These are phyloP conservation scores for Knoxdaviesia proteae DNA, from an alignment of 2,329 filamentous ascomycete species.

Conservation along the genomic window DNA sequence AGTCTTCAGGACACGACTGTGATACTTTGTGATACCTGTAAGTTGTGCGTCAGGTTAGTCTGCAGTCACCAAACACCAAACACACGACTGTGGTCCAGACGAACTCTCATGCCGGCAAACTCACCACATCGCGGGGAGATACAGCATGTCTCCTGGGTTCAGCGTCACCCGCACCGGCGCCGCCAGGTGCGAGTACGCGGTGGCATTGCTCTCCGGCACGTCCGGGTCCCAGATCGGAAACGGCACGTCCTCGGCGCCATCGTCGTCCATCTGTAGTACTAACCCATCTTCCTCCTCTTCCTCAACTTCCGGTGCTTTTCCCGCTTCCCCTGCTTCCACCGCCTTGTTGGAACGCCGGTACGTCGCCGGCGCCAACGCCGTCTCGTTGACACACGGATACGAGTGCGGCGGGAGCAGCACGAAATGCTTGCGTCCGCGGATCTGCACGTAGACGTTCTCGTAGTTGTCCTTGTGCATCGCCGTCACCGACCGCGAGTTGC, in stretches of 20 bases:
- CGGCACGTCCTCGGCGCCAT: conserved; percentile 24
- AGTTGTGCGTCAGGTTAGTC: not conserved
- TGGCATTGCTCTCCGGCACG: conserved; percentile 22
- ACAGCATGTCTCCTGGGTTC: conserved; percentile 57
- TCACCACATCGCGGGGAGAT: conserved; percentile 62
- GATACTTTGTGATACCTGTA: conserved; percentile 58
- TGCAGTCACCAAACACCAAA: no score
- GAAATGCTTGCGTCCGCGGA: conserved; percentile 55
- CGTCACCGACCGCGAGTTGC: conserved; percentile 47
- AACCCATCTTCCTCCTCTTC: conserved; percentile 7
- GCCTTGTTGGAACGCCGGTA: conserved; percentile 22
- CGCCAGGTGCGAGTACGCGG: conserved; percentile 37
- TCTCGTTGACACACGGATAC: conserved; percentile 48
- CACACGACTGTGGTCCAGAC: no score
- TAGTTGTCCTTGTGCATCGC: conserved; percentile 68
- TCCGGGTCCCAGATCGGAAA: conserved; percentile 63
- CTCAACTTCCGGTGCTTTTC: conserved; percentile 7
- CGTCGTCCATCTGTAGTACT: conserved; percentile 14
- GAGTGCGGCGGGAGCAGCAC: conserved; percentile 52
- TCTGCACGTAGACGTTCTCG: conserved; percentile 66
- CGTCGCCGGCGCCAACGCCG: conserved; percentile 29
- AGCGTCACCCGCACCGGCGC: conserved; percentile 46
- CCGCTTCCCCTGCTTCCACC: no score
- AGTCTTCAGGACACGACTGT: conserved; percentile 45
- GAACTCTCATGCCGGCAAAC: conserved; percentile 6